These are phyloP conservation scores for Rhizopogon vinicolor DNA, from an alignment of 768 basidiomycete species.

Conservation along the genomic window DNA sequence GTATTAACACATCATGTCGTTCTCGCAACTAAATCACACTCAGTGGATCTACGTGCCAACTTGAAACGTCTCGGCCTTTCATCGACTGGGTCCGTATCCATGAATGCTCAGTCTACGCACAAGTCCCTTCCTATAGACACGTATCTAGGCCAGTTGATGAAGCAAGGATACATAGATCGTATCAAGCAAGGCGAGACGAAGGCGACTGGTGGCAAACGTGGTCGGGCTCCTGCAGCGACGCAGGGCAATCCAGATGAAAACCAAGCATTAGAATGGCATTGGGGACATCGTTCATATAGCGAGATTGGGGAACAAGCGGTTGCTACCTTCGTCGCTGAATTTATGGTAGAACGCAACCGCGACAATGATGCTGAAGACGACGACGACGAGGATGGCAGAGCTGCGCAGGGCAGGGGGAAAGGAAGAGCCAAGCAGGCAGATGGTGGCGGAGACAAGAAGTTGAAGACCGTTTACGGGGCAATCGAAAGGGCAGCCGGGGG, in stretches of 20 bases:
- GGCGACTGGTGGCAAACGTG: conserved; percentile 44
- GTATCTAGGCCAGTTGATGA: conserved; percentile 58
- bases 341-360: conserved; percentile 54
- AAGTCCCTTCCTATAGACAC: conserved; percentile 54
- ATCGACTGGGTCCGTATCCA: conserved; percentile 41
- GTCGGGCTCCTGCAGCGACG: conserved; percentile 41
- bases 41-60: conserved; percentile 70
- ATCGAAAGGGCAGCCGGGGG: conserved; percentile 66
- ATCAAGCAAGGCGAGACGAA: conserved; percentile 47
- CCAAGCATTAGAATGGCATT: conserved; percentile 68
- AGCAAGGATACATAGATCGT: conserved; percentile 79
- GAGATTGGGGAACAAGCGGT: conserved; percentile 81
- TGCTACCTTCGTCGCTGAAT: conserved; percentile 72
- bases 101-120: conserved; percentile 46
- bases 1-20: neutral
- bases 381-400: conserved; percentile 22
- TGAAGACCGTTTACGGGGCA: conserved; percentile 47
- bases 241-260: conserved; percentile 28
- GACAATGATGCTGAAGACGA: conserved; percentile 27
- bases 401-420: conserved; percentile 11
- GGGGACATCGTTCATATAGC: conserved; percentile 76
- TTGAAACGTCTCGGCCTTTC: conserved; percentile 68
- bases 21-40: neutral
- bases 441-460: conserved; percentile 27
- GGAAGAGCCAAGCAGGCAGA: conserved; percentile 12